Evolutionary conservation across 352 stramenopile species (phyloP).

Genomic region (Halophytophthora batemanensis): DNA sequence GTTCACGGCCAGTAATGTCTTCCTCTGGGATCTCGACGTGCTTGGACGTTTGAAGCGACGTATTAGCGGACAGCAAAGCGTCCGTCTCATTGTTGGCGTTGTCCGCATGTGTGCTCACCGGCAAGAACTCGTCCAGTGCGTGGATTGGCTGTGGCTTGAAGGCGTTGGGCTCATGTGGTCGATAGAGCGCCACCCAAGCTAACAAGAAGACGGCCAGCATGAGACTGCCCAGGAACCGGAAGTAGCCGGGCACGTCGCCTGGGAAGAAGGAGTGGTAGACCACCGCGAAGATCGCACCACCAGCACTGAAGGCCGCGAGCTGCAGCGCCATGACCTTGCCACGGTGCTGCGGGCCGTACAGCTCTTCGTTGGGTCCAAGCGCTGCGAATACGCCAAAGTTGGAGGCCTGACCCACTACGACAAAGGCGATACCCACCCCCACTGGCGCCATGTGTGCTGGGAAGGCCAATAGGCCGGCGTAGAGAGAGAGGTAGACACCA

Average conservation of each 20-base stretch:
- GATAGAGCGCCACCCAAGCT: slow-evolving; percentile 52
- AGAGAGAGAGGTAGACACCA: slow-evolving; percentile 42
- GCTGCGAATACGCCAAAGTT: slow-evolving; percentile 74
- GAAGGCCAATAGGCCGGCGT: slow-evolving; percentile 27
- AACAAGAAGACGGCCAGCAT: slow-evolving; percentile 52
- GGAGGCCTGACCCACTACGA: slow-evolving; percentile 49
- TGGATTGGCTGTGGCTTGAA: slow-evolving; percentile 14
- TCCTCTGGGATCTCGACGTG: background rate
- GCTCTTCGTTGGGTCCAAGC: slow-evolving; percentile 67
- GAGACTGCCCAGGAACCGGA: slow-evolving; percentile 62
- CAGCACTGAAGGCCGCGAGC: slow-evolving; percentile 63
- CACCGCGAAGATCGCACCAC: slow-evolving; percentile 65
- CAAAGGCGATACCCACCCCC: slow-evolving; percentile 53
- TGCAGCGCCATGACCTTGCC: slow-evolving; percentile 73
- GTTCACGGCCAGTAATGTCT: slow-evolving; percentile 49
- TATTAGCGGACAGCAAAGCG: slow-evolving; percentile 4
- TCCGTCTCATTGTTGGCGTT: slow-evolving; percentile 10
- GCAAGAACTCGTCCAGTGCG: slow-evolving; percentile 49
- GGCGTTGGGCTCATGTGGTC: slow-evolving; percentile 12
- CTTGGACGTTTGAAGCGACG: background rate
- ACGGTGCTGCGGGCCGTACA: slow-evolving; percentile 61
- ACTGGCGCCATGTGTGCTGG: slow-evolving; percentile 42
- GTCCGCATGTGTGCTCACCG: slow-evolving; percentile 6
- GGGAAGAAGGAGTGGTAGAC: slow-evolving; percentile 63
- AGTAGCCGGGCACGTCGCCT: slow-evolving; percentile 49